Evolutionary conservation across 345 rosid genomes (phyloP).

Genomic region (Citrus medica): DNA sequence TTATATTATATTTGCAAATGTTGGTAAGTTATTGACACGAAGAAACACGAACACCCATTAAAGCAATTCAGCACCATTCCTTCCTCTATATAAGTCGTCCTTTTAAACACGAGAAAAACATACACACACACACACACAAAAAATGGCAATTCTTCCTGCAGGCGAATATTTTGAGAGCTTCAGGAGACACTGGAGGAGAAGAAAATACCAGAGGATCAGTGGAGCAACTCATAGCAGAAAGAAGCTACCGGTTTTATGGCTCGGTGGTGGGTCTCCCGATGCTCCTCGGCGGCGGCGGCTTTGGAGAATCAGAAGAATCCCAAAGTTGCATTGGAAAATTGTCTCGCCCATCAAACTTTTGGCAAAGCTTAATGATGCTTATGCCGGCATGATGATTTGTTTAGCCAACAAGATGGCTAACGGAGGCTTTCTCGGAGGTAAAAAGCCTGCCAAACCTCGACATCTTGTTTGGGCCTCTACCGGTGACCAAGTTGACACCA

Average conservation of each 20-base stretch:
- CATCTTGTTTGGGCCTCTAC: constrained; percentile 16
- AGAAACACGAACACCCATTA: no score
- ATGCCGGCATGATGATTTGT: constrained; percentile 27
- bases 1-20: no score
- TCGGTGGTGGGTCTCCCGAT: constrained; percentile 10
- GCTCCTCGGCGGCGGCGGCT: background rate
- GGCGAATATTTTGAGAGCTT: constrained; percentile 16
- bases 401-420: constrained; percentile 20
- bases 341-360: constrained; percentile 28
- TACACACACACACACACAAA: no score
- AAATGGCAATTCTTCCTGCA: constrained; percentile 25
- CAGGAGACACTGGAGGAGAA: constrained; percentile 46
- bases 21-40: no score
- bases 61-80: no score
- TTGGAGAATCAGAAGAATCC: background rate
- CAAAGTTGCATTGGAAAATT: constrained; percentile 9
- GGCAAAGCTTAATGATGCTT: constrained; percentile 31
- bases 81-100: no score
- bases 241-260: constrained; percentile 33
- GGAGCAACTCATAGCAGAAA: background rate
- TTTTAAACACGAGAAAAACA: no score
- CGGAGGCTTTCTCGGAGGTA: constrained; percentile 18
- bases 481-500: constrained; percentile 33
- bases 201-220: constrained; percentile 31
- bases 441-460: constrained; percentile 18